Percentiles rank a stretch among this genome's conserved stretches.
phyloP scores from a whole-genome alignment of 495 filamentous ascomycete species.

The Aspergillus nidulans region DNA sequence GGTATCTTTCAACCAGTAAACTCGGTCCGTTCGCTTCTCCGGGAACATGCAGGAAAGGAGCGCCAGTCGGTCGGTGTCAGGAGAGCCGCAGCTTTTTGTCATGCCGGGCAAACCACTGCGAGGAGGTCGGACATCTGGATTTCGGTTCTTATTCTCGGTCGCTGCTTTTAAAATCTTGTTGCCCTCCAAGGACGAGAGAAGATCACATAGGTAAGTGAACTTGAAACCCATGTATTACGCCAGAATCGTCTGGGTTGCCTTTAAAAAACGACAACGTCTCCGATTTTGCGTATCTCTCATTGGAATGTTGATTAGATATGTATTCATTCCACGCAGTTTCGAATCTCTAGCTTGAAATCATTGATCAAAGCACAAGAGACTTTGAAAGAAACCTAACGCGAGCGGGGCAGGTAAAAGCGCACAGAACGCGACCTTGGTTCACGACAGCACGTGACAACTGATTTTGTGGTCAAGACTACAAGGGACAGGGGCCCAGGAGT shows the following conservation, averaged over 20 bases:
- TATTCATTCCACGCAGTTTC: background rate
- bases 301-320: background rate
- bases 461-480: background rate
- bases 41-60: conserved; percentile 72
- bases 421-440: conserved; percentile 28
- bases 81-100: conserved; percentile 44
- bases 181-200: conserved; percentile 52
- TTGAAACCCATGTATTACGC: conserved; percentile 58
- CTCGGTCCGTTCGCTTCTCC: conserved; percentile 67
- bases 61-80: conserved; percentile 50
- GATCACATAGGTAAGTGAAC: conserved; percentile 56
- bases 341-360: background rate
- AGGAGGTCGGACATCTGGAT: conserved; percentile 35
- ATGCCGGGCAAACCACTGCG: conserved; percentile 60
- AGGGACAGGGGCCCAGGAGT: background rate
- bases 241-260: background rate
- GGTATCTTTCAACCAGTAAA: conserved; percentile 61
- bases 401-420: conserved; percentile 4
- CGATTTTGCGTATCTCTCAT: background rate
- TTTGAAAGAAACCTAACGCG: background rate
- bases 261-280: background rate
- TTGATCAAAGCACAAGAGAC: background rate
- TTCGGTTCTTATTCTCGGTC: conserved; percentile 26
- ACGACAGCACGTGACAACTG: conserved; percentile 36
- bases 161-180: conserved; percentile 37